Base-by-base conservation (phyloP, 108 stramenopile genomes). In the Skeletonema menzelii region DNA sequence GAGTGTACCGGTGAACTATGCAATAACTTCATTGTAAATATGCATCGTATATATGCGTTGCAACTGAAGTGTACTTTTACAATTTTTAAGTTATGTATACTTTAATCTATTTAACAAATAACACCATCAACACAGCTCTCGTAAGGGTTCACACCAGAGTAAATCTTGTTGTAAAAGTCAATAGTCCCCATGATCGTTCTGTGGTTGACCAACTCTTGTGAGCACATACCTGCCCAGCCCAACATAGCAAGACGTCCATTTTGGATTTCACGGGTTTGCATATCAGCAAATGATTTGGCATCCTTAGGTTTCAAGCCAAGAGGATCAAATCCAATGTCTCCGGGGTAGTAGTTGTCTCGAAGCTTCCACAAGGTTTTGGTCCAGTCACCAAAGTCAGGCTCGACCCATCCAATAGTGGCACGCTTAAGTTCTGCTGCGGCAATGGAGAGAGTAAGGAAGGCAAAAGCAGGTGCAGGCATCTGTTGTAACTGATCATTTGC, bases 171-270 rank as follows among this genome's bases (percentile, higher is more conserved):
- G 66, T 86, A 88, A 56, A 84, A 88, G 15, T 84, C 84, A 68
- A 86, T 64, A 1, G 85, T 85, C 44, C 79, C 84, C 47, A 84
- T 32, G 58, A 90, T 88, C 17, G 80, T 82, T 67, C 84, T 85
- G 64, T 85, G 86, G 59, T 90, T 90, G n/a, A 91, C 87, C 22
- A 91, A 75, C 73, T 95, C 95, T 80, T 95, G 95, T 14, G 76
- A 69, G 38, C 82, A 76, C 76, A 94, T 86, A 56, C 93, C 93
- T 13, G 87, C 86, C 28, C 65, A 77, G 14, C 75, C 93, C 59
- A 94, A 69, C 93, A 92, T 91, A 35, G 95, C 95, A 20, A 96
- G 82, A 44, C 94, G 86, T 12, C 95, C 93, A 60, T 96, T 92
- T 62, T 93, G 90, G 3, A 96, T 66, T 84, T 96, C 95, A 76